phyloP scores from a whole-genome alignment of 306 rosid genomes.

The Lotus japonicus region DNA sequence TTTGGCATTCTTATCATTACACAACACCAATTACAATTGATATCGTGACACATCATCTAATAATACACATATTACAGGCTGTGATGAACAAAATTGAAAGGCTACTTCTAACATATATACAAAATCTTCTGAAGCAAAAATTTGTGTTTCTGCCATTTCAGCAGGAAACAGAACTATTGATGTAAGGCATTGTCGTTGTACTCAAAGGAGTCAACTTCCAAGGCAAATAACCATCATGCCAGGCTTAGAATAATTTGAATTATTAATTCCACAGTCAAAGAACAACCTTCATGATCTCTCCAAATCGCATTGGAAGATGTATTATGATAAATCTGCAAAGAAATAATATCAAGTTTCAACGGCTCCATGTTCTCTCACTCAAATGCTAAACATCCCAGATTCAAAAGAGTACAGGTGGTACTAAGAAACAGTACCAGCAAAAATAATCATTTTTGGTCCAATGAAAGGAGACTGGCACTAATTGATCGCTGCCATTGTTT shows the following conservation, averaged over 20 bases:
- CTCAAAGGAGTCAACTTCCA: constrained; percentile 24
- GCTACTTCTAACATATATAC: constrained; percentile 32
- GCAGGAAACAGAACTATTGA: constrained; percentile 16
- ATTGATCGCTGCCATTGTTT: constrained; percentile 30
- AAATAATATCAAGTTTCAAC: constrained; percentile 23
- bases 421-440: constrained; percentile 31
- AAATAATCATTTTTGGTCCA: constrained; percentile 33
- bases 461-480: constrained; percentile 20
- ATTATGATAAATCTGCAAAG: constrained; percentile 37
- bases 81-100: constrained; percentile 25
- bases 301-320: constrained; percentile 33
- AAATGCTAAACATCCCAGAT: constrained; percentile 18
- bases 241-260: constrained; percentile 18
- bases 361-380: constrained; percentile 21
- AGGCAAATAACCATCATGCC: constrained; percentile 14
- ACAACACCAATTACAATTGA: constrained; percentile 23
- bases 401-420: constrained; percentile 16
- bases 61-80: constrained; percentile 29
- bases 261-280: constrained; percentile 23
- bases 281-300: constrained; percentile 27
- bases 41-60: constrained; percentile 15
- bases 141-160: constrained; percentile 18
- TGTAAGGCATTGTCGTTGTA: constrained; percentile 2
- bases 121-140: constrained; percentile 27
- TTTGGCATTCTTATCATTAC: background rate